Base-by-base conservation (phyloP, 2,329 filamentous ascomycete genomes). In the Fusarium guadeloupense region DNA sequence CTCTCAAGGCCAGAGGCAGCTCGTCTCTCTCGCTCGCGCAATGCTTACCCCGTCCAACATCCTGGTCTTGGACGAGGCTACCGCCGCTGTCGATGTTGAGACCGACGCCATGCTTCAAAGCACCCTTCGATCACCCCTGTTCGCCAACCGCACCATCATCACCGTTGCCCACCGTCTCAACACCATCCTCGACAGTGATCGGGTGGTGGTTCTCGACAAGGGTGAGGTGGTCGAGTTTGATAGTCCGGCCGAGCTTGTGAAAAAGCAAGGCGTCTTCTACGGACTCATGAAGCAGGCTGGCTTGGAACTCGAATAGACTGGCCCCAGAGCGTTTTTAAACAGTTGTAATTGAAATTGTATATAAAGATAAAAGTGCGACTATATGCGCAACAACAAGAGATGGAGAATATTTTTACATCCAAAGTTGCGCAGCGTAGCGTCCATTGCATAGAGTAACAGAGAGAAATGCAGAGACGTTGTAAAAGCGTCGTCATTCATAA, bases 91-190 rank as follows among this genome's bases (percentile, higher is more conserved):
- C 10, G 86, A 90, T 71, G 81, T 89, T 35, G 83, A 89, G 77
- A 90, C 87, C 20, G 87, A 90, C 71, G 85, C 85, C 49, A 79
- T 89, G 78, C 78, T 90, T 49, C 87, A 90, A 77, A 77, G 77
- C 41, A 89, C 87, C 21, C 78, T 89, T 50, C 83, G 87, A 28
- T 84, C 84, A 30, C 83, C 85, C 19, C 75, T 89, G 14, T 99
- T 99, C 79, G 84, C 89, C 59, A 92, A 97, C 76, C 88, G 92
- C 48, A 99, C 95, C 31, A 98, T 99, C 76, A 96, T 99, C 76
- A 99, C 95, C 1, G 97, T 99, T 71, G 95, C 95, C 21, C 95
- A 99, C 80, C 89, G 95, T 50, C 96, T 99, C 80, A 98, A 98
- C 79, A 99, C 95, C 10, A 98, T 99, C 70, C 84, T 99, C 25